phyloP scores from a whole-genome alignment of 2,329 filamentous ascomycete species.

The Furcasterigmium furcatum region DNA sequence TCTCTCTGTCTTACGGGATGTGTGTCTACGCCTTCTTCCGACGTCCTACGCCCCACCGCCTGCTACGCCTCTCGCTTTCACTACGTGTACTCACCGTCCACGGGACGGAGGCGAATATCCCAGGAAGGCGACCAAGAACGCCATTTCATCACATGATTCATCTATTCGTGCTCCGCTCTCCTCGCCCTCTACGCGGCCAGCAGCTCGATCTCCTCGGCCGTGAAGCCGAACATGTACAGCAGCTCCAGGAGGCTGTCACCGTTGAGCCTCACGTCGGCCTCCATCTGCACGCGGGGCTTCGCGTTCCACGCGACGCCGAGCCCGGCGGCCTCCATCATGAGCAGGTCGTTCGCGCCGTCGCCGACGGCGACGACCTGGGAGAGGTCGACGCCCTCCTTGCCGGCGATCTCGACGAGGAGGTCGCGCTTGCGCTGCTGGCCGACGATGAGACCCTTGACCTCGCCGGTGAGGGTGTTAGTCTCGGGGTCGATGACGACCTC shows the following conservation, averaged over 20 bases:
- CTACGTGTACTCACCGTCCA: no score
- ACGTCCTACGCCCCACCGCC: no score
- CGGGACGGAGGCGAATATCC: no score
- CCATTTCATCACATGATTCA: neutral
- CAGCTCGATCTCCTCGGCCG: slow-evolving; percentile 56
- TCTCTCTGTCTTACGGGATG: neutral
- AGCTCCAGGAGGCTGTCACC: slow-evolving; percentile 67
- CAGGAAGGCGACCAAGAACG: no score
- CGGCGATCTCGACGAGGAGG: slow-evolving; percentile 67
- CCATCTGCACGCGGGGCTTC: slow-evolving; percentile 77
- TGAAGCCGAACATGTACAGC: slow-evolving; percentile 71
- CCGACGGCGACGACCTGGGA: slow-evolving; percentile 72
- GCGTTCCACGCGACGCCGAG: slow-evolving; percentile 82
- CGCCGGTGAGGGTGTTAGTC: slow-evolving; percentile 61
- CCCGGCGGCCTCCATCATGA: slow-evolving; percentile 75
- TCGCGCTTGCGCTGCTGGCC: slow-evolving; percentile 73
- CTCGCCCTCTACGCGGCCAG: slow-evolving; percentile 27
- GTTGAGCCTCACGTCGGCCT: slow-evolving; percentile 71
- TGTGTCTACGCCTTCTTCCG: neutral
- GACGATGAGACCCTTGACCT: slow-evolving; percentile 69
- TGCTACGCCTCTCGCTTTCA: no score
- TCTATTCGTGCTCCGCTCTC: slow-evolving; percentile 13
- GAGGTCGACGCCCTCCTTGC: slow-evolving; percentile 61
- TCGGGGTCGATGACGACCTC: slow-evolving; percentile 65
- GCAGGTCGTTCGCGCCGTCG: slow-evolving; percentile 78